phyloP scores from a whole-genome alignment of 352 stramenopile genomes.

The Phytophthora sansomeana region DNA sequence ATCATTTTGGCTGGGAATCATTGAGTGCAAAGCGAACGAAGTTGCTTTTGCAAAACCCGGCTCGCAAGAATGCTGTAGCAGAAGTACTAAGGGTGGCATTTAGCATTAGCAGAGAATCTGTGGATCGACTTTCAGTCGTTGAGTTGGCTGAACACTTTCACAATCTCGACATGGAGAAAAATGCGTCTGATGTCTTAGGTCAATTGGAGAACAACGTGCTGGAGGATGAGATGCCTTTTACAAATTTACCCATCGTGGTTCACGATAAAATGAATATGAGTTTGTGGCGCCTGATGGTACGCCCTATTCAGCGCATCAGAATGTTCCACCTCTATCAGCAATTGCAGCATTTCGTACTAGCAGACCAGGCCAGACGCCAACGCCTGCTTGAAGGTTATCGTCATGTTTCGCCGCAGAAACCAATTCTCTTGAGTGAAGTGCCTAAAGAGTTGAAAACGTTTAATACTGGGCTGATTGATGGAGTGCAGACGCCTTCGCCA shows the following conservation, averaged over 20 bases:
- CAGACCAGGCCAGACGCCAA: slow-evolving; percentile 18
- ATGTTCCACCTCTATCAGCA: slow-evolving; percentile 44
- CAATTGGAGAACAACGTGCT: slow-evolving; percentile 10
- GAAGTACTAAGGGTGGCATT: slow-evolving; percentile 7
- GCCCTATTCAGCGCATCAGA: slow-evolving; percentile 45
- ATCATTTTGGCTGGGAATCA: slow-evolving; percentile 28
- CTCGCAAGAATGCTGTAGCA: slow-evolving; percentile 1
- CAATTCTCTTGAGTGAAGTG: not conserved
- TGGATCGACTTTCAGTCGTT: slow-evolving; percentile 21
- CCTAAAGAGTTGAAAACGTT: not conserved
- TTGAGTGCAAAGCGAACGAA: slow-evolving; percentile 21
- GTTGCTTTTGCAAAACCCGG: slow-evolving; percentile 11
- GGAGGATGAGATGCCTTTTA: slow-evolving; percentile 16
- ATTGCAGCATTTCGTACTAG: slow-evolving; percentile 30
- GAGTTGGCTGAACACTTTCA: slow-evolving; percentile 29
- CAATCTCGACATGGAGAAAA: slow-evolving; percentile 6
- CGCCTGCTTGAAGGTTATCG: slow-evolving; percentile 19
- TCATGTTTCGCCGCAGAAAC: slow-evolving; percentile 12
- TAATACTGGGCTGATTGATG: too few species aligned
- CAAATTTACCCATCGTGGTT: slow-evolving; percentile 31
- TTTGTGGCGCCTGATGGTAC: slow-evolving; percentile 53
- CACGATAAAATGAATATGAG: slow-evolving; percentile 36
- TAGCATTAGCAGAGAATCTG: slow-evolving; percentile 2
- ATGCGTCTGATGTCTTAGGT: not conserved
- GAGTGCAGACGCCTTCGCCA: not conserved